Conservation (phyloP, 495 filamentous ascomycete species). For the Cercophora samala region DNA sequence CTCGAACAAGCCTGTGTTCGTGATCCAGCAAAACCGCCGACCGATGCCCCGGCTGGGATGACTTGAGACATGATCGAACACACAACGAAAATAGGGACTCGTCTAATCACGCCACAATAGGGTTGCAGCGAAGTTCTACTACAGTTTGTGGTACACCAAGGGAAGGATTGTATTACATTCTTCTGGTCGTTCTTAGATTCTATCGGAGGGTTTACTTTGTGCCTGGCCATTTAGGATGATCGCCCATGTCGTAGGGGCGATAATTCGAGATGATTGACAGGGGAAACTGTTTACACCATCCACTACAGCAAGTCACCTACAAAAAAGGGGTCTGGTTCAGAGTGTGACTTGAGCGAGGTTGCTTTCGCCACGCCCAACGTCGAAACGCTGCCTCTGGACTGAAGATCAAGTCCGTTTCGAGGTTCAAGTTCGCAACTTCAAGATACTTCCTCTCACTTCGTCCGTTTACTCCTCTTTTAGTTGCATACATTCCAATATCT, state of each 20-base stretch:
- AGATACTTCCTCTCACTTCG: not conserved
- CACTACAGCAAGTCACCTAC: not conserved
- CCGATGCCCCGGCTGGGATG: not conserved
- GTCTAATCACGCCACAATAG: no score
- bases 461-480: not conserved
- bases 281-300: not conserved
- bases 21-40: not conserved
- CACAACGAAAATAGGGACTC: not conserved
- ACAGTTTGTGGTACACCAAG: no score
- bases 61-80: not conserved
- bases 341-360: not conserved
- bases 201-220: no score
- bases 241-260: no score
- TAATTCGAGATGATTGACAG: not conserved
- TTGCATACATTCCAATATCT: not conserved
- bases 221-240: no score
- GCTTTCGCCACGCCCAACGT: not conserved
- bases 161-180: no score
- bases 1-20: not conserved
- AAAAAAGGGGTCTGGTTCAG: not conserved
- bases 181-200: no score
- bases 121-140: no score
- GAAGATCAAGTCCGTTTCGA: not conserved
- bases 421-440: not conserved
- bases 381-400: not conserved